These are phyloP conservation scores for Lactifluus pinguis DNA, from an alignment of 768 basidiomycete genomes.

Conservation along the genomic window DNA sequence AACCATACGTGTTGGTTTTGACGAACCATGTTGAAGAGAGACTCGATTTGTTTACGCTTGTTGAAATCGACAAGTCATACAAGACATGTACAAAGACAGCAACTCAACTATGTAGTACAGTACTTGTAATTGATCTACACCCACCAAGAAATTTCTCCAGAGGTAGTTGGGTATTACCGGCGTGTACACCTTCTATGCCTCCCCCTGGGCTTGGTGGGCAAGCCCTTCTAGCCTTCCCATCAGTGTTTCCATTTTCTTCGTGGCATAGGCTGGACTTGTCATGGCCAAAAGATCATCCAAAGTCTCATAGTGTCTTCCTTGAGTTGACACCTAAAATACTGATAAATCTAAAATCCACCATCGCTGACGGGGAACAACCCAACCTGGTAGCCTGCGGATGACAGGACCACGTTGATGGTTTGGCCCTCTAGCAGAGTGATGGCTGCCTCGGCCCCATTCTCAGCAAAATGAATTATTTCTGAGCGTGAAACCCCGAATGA, in stretches of 20 bases:
- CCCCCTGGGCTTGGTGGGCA: not conserved
- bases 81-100: not conserved
- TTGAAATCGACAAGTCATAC: not conserved
- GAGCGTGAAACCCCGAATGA: conserved; percentile 7
- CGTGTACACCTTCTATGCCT: not conserved
- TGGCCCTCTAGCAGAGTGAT: conserved; percentile 12
- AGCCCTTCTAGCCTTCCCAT: conserved; percentile 6
- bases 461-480: not conserved
- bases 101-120: not conserved
- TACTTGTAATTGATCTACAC: not conserved
- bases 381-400: conserved; percentile 14
- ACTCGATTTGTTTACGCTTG: conserved; percentile 1
- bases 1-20: conserved; percentile 8
- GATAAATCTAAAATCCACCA: not conserved
- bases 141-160: not conserved
- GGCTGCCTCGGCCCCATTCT: conserved; percentile 9
- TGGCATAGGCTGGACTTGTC: conserved; percentile 7
- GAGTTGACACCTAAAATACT: not conserved
- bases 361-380: not conserved
- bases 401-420: conserved; percentile 9
- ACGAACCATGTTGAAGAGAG: conserved; percentile 10
- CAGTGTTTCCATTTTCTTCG: conserved; percentile 1
- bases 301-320: conserved; percentile 12
- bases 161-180: not conserved
- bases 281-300: conserved; percentile 16